These are phyloP conservation scores for Mycosarcoma maydis DNA, from an alignment of 1,284 basidiomycete species.

Conservation along the genomic window DNA sequence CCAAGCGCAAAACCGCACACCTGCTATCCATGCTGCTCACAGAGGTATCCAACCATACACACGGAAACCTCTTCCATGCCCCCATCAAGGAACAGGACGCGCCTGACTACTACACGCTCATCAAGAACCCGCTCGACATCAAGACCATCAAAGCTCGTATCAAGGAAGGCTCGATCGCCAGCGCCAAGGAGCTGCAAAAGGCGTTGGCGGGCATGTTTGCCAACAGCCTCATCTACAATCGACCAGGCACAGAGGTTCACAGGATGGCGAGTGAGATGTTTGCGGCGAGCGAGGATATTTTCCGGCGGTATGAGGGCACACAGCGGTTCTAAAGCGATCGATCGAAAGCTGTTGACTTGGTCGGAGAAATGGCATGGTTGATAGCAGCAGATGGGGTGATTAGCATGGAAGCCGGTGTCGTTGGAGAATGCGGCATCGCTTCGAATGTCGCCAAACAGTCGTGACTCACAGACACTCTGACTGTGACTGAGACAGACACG, in stretches of 20 bases:
- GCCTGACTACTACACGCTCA: constrained; percentile 61
- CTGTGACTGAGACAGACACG: too few species aligned
- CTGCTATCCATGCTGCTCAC: constrained; percentile 60
- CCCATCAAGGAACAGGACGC: constrained; percentile 65
- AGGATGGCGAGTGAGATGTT: constrained; percentile 65
- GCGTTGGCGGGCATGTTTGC: constrained; percentile 62
- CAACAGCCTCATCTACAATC: constrained; percentile 62
- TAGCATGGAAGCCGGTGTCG: too few species aligned
- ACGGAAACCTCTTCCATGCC: constrained; percentile 63
- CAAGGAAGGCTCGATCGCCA: constrained; percentile 57
- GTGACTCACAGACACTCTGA: too few species aligned
- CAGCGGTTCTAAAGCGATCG: constrained; percentile 22
- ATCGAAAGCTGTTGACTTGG: background rate
- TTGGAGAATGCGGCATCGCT: too few species aligned
- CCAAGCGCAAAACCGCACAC: constrained; percentile 56
- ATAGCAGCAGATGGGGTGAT: too few species aligned
- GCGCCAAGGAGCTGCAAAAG: constrained; percentile 44
- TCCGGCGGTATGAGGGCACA: constrained; percentile 45
- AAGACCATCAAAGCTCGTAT: constrained; percentile 61
- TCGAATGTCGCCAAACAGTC: too few species aligned
- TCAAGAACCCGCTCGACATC: constrained; percentile 61
- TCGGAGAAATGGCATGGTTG: too few species aligned
- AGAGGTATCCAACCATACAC: constrained; percentile 63
- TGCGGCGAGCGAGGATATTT: constrained; percentile 55
- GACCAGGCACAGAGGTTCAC: constrained; percentile 61